These are phyloP conservation scores for Rosa lucieae DNA, from an alignment of 306 rosid genomes.

Conservation along the genomic window DNA sequence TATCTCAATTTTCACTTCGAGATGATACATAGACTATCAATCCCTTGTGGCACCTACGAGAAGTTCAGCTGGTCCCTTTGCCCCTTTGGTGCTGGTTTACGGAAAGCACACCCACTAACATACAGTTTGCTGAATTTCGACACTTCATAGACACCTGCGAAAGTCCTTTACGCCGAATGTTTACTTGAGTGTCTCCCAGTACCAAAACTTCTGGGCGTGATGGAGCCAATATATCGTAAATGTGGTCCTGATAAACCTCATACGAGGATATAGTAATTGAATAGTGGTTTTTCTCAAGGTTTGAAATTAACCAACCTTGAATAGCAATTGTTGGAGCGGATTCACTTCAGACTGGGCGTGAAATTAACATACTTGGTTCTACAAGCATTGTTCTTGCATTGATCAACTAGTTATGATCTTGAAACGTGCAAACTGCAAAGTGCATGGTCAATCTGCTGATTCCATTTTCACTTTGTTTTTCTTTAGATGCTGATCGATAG, in stretches of 20 bases:
- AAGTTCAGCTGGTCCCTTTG: slow-evolving; percentile 49
- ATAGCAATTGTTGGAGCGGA: too few species aligned
- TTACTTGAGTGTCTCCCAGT: slow-evolving; percentile 60
- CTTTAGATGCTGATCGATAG: too few species aligned
- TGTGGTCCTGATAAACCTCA: slow-evolving; percentile 74
- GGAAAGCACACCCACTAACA: slow-evolving; percentile 41
- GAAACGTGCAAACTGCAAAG: too few species aligned
- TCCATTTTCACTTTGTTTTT: too few species aligned
- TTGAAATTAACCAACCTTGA: too few species aligned
- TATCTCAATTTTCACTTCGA: slow-evolving; percentile 22
- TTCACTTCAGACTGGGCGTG: too few species aligned
- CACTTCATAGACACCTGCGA: slow-evolving; percentile 17
- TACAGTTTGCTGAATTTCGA: slow-evolving; percentile 57
- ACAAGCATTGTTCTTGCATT: too few species aligned
- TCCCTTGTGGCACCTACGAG: slow-evolving; percentile 64
- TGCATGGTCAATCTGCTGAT: too few species aligned
- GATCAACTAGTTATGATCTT: too few species aligned
- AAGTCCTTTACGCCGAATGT: slow-evolving; percentile 80
- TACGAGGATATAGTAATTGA: slow-evolving; percentile 63
- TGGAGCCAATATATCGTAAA: slow-evolving; percentile 65
- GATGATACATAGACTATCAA: slow-evolving; percentile 58
- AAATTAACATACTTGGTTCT: too few species aligned
- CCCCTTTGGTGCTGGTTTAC: slow-evolving; percentile 46
- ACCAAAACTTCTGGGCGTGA: slow-evolving; percentile 55
- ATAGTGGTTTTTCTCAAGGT: slow-evolving; percentile 48